A percentile compares a stretch with the other conserved stretches of the same genome.
These are phyloP conservation scores for Metarhizium anisopliae DNA, from an alignment of 2,329 filamentous ascomycete genomes.

Conservation along the genomic window DNA sequence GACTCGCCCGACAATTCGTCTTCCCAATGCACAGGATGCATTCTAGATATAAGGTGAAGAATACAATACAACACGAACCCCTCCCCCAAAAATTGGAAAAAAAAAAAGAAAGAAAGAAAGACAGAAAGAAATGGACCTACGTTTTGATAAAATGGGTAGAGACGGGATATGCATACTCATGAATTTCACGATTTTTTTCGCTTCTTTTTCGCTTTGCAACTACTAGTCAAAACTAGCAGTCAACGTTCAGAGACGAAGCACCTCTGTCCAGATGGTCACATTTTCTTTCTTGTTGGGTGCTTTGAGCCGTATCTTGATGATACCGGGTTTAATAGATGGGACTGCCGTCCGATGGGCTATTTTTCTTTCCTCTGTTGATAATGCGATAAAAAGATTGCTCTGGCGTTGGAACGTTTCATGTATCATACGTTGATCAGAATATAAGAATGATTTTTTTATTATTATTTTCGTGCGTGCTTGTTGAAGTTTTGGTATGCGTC, in stretches of 20 bases:
- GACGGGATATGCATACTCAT: slow-evolving; percentile 1
- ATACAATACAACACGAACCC: not conserved
- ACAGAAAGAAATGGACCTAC: not conserved
- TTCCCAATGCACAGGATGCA: slow-evolving; percentile 6
- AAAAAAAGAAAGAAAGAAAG: not conserved
- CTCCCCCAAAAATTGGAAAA: not conserved
- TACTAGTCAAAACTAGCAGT: not conserved
- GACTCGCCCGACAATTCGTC: slow-evolving; percentile 5
- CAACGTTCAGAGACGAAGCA: not conserved
- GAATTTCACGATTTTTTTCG: slow-evolving; percentile 1
- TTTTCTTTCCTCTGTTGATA: not conserved
- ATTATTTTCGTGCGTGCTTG: not conserved
- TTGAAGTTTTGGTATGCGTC: not conserved
- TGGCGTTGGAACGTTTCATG: not conserved
- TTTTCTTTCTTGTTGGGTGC: not conserved
- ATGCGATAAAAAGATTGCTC: not conserved
- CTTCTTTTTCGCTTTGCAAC: not conserved
- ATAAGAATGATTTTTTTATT: no score
- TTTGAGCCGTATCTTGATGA: not conserved
- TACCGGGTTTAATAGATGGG: not conserved
- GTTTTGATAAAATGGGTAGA: not conserved
- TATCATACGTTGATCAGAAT: not conserved
- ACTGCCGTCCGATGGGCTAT: not conserved
- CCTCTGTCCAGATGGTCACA: not conserved
- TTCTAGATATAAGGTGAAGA: slow-evolving; percentile 1